Conservation (phyloP, 192 early-diverging fungal genomes). For the Glomus cerebriforme region DNA sequence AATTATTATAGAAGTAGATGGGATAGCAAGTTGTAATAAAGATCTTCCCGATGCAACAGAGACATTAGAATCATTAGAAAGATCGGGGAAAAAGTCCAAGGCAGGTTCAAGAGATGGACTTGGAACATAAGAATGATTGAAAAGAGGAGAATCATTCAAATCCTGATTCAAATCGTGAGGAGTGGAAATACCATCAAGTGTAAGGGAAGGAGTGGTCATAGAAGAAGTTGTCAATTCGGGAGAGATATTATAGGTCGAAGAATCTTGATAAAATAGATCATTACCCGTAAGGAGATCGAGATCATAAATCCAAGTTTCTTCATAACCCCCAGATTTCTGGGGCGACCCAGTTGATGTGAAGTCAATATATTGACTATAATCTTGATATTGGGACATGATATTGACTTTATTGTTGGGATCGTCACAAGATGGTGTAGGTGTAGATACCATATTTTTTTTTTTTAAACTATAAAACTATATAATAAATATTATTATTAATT, state of each 20-base stretch:
- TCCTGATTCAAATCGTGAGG: constrained; percentile 2
- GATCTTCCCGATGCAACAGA: neutral
- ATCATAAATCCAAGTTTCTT: too few species aligned
- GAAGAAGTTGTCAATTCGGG: neutral
- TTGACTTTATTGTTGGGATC: neutral
- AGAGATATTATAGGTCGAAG: neutral
- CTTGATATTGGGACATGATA: neutral
- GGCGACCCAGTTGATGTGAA: neutral
- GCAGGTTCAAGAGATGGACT: constrained; percentile 6
- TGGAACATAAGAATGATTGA: neutral
- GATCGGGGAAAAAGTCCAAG: constrained; percentile 1
- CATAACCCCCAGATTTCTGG: neutral
- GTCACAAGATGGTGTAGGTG: neutral
- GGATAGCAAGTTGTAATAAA: neutral
- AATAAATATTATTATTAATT: too few species aligned
- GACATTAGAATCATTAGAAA: neutral
- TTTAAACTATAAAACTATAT: too few species aligned
- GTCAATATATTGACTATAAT: neutral
- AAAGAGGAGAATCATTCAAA: constrained; percentile 6
- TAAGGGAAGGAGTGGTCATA: neutral
- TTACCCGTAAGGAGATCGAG: too few species aligned
- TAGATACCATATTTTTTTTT: constrained; percentile 4
- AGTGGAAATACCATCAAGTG: neutral
- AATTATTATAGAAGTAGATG: neutral
- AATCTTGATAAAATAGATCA: neutral